A percentile compares a stretch with the other conserved stretches of the same genome.
These are phyloP conservation scores for Eucalyptus microcorys DNA, from an alignment of 345 rosid genomes.

Conservation along the genomic window DNA sequence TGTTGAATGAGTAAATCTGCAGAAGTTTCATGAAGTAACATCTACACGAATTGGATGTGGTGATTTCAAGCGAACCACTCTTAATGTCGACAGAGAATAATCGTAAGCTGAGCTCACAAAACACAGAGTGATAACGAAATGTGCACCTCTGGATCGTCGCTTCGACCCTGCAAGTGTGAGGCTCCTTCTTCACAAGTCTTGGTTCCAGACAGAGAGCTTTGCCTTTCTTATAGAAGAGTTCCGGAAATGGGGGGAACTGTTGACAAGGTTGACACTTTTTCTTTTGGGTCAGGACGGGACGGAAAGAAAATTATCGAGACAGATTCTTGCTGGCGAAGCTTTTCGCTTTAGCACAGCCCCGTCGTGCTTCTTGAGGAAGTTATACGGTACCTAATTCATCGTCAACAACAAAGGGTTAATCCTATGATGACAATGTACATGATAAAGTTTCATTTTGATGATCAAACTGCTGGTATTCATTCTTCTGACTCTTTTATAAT, in stretches of 20 bases:
- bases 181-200: background rate
- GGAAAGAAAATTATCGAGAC: background rate
- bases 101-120: background rate
- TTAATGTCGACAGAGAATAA: no score
- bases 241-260: background rate
- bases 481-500: background rate
- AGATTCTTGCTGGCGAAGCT: background rate
- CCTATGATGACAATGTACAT: background rate
- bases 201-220: background rate
- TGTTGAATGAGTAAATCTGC: background rate
- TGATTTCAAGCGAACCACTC: no score
- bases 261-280: background rate
- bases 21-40: background rate
- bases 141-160: background rate
- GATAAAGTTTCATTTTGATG: no score
- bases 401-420: background rate
- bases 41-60: background rate
- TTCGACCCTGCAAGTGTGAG: background rate
- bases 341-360: background rate
- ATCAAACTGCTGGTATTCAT: background rate
- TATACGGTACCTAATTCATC: background rate
- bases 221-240: background rate
- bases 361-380: background rate
- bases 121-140: background rate
- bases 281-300: background rate